Percentiles rank a stretch among this genome's conserved stretches.
These are phyloP conservation scores for Hypholoma sublateritium DNA, from an alignment of 768 basidiomycete genomes.

Conservation along the genomic window DNA sequence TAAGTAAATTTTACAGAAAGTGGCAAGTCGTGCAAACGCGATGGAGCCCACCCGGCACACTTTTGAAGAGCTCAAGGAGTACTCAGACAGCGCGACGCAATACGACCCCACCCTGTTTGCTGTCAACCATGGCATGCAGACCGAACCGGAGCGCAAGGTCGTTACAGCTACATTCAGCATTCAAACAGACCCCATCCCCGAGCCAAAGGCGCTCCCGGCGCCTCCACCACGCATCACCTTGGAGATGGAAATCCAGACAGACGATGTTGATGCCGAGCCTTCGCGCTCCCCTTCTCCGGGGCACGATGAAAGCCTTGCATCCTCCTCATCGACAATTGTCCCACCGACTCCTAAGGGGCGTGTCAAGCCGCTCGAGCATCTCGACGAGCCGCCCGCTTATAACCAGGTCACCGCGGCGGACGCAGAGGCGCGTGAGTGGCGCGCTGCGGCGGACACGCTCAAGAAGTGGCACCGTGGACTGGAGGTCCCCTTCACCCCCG, in stretches of 20 bases:
- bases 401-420: conserved; percentile 52
- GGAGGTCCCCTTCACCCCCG: conserved; percentile 39
- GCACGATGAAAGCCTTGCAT: conserved; percentile 62
- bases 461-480: conserved; percentile 73
- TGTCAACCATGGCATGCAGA: conserved; percentile 51
- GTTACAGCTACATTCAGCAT: conserved; percentile 45
- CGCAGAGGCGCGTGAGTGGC: conserved; percentile 32
- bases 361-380: conserved; percentile 29
- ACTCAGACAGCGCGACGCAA: conserved; percentile 72
- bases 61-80: conserved; percentile 72
- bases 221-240: conserved; percentile 38
- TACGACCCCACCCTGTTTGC: conserved; percentile 60
- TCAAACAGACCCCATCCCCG: conserved; percentile 53
- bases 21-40: conserved; percentile 58
- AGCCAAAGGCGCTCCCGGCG: conserved; percentile 26
- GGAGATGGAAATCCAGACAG: conserved; percentile 70
- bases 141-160: conserved; percentile 56
- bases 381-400: conserved; percentile 76
- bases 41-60: conserved; percentile 39
- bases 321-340: conserved; percentile 71
- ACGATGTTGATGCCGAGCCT: conserved; percentile 26
- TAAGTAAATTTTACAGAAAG: conserved; percentile 47
- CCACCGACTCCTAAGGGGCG: conserved; percentile 68
- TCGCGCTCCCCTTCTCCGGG: conserved; percentile 48
- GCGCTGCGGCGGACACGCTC: conserved; percentile 56